Percentiles rank a stretch among this genome's conserved stretches.
phyloP scores from a whole-genome alignment of 306 rosid species.

The Vachellia collinsii region DNA sequence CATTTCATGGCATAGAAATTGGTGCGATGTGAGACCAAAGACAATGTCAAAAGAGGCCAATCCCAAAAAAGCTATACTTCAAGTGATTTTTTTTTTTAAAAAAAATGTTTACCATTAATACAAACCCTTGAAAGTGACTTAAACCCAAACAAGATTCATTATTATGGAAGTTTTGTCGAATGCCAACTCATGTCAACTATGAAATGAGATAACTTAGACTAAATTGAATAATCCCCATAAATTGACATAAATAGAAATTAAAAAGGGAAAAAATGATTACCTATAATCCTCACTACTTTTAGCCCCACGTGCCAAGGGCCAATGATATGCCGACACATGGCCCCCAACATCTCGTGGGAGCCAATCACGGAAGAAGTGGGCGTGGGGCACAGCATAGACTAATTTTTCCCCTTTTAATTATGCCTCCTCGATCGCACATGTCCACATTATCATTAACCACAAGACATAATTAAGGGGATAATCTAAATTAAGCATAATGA shows the following conservation, averaged over 20 bases:
- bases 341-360: constrained; percentile 32
- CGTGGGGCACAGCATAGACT: constrained; percentile 40
- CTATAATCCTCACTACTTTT: constrained; percentile 36
- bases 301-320: constrained; percentile 49
- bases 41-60: neutral
- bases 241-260: neutral
- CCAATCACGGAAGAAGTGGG: constrained; percentile 65
- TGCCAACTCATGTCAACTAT: neutral
- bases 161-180: neutral
- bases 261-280: neutral
- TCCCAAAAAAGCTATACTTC: neutral
- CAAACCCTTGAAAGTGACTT: too few relatives aligned
- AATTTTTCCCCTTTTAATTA: constrained; percentile 37
- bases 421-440: constrained; percentile 7
- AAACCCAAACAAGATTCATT: neutral
- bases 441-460: constrained; percentile 32
- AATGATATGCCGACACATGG: constrained; percentile 42
- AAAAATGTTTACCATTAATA: too few relatives aligned
- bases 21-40: neutral
- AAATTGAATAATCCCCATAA: neutral
- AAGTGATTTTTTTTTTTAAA: neutral
- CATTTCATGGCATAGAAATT: neutral
- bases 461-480: constrained; percentile 26
- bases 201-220: neutral
- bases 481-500: constrained; percentile 38